Evolutionary conservation across 2,329 filamentous ascomycete genomes (phyloP).

Genomic region (Diaporthe nobilis): DNA sequence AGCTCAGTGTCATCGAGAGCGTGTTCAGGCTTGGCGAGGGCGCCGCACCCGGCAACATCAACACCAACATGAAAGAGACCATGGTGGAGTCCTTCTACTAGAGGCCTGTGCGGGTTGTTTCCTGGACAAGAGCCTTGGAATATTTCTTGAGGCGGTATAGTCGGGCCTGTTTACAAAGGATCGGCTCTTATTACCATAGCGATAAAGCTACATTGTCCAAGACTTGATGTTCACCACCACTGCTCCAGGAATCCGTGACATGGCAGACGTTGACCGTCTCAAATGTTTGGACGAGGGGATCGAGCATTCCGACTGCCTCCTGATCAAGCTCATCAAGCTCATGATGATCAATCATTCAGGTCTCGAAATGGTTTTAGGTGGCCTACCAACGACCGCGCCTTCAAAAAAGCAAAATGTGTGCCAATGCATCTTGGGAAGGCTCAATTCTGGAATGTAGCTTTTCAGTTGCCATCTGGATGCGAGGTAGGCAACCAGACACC

Average conservation of each 20-base stretch:
- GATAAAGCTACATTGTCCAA: slow-evolving; percentile 26
- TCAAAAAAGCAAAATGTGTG: neutral
- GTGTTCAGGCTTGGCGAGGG: slow-evolving; percentile 96
- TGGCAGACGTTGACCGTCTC: neutral
- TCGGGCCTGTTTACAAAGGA: neutral
- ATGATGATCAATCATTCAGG: slow-evolving; percentile 16
- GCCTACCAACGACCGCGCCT: neutral
- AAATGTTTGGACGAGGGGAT: slow-evolving; percentile 24
- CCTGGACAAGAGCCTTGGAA: slow-evolving; percentile 24
- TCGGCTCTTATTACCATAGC: neutral
- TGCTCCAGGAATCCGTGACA: neutral
- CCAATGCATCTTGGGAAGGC: neutral
- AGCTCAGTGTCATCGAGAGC: slow-evolving; percentile 95
- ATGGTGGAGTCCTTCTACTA: slow-evolving; percentile 99
- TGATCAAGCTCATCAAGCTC: slow-evolving; percentile 15
- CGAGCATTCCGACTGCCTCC: neutral
- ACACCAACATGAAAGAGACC: slow-evolving; percentile 91
- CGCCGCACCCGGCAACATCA: slow-evolving; percentile 82
- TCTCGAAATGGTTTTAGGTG: slow-evolving; percentile 1
- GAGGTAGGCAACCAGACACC: neutral
- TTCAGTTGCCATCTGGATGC: slow-evolving; percentile 10
- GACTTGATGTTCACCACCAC: neutral
- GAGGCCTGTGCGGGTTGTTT: slow-evolving; percentile 45
- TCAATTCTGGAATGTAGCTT: slow-evolving; percentile 1
- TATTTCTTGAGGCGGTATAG: neutral